A percentile compares a stretch with the other conserved stretches of the same genome.
Evolutionary conservation across 176 grass and related monocot species (phyloP).

Genomic region (Puya raimondii): DNA sequence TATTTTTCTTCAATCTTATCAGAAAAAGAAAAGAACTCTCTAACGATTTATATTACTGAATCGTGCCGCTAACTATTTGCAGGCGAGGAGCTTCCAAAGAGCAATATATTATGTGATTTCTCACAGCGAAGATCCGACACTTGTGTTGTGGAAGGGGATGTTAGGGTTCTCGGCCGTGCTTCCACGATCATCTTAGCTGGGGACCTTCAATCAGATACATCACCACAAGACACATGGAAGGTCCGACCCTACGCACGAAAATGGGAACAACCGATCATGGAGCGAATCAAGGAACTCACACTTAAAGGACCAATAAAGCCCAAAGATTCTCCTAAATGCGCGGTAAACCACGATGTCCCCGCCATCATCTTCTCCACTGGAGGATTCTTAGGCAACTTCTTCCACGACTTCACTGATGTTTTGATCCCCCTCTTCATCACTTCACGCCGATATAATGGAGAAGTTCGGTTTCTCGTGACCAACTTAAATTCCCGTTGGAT

Average conservation of each 20-base stretch:
- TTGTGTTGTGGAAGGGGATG: constrained; percentile 5
- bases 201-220: background rate
- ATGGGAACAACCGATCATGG: constrained; percentile 6
- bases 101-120: constrained; percentile 4
- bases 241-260: background rate
- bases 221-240: background rate
- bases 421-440: constrained; percentile 23
- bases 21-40: background rate
- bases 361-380: constrained; percentile 22
- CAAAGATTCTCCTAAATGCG: constrained; percentile 12
- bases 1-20: background rate
- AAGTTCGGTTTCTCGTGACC: constrained; percentile 25
- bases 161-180: background rate
- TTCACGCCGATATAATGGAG: constrained; percentile 10
- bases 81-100: constrained; percentile 1
- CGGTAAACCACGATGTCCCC: constrained; percentile 14
- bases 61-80: background rate
- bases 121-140: constrained; percentile 6
- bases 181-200: background rate
- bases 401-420: constrained; percentile 21
- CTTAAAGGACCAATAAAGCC: background rate
- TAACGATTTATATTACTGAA: background rate
- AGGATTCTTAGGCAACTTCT: constrained; percentile 23
- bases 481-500: constrained; percentile 4
- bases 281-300: background rate